Percentiles rank a stretch among this genome's conserved stretches.
phyloP scores from a whole-genome alignment of 1,284 basidiomycete genomes.

The Cutaneotrichosporon cutaneum region DNA sequence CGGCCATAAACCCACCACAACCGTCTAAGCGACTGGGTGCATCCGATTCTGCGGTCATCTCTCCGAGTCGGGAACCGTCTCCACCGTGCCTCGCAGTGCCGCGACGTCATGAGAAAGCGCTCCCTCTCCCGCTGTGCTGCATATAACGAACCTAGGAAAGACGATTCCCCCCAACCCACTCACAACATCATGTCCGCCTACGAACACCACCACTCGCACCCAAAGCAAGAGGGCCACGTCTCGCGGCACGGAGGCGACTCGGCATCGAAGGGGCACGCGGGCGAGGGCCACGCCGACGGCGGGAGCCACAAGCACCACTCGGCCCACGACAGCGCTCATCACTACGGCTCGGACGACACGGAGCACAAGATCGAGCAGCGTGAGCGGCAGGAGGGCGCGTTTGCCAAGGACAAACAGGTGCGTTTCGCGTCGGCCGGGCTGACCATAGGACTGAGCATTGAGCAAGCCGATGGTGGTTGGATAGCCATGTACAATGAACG shows the following conservation, averaged over 20 bases:
- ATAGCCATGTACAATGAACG: neutral
- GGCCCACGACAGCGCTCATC: neutral
- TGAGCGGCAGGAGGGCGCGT: neutral
- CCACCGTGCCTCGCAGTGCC: too few species aligned
- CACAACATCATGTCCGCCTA: conserved; percentile 27
- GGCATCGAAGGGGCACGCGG: neutral
- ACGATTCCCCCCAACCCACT: too few species aligned
- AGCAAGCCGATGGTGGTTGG: neutral
- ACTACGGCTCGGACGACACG: conserved; percentile 3
- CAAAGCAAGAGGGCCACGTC: conserved; percentile 28
- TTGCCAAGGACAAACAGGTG: neutral
- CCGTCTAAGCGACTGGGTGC: too few species aligned
- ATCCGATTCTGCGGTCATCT: too few species aligned
- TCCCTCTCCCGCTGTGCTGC: too few species aligned
- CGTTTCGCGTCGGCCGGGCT: neutral
- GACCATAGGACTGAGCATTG: neutral
- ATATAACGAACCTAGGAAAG: too few species aligned
- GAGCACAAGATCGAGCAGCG: neutral
- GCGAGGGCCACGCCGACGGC: neutral
- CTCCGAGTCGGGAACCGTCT: too few species aligned
- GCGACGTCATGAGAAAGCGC: too few species aligned
- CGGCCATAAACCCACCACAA: too few species aligned
- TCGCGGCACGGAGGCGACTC: conserved; percentile 10
- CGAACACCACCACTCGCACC: conserved; percentile 21
- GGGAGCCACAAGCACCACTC: conserved; percentile 4